Evolutionary conservation across 2,329 filamentous ascomycete genomes (phyloP), one percentile per base, ranked within the genome.

Genomic region (Cladosporium cucumerinum): DNA sequence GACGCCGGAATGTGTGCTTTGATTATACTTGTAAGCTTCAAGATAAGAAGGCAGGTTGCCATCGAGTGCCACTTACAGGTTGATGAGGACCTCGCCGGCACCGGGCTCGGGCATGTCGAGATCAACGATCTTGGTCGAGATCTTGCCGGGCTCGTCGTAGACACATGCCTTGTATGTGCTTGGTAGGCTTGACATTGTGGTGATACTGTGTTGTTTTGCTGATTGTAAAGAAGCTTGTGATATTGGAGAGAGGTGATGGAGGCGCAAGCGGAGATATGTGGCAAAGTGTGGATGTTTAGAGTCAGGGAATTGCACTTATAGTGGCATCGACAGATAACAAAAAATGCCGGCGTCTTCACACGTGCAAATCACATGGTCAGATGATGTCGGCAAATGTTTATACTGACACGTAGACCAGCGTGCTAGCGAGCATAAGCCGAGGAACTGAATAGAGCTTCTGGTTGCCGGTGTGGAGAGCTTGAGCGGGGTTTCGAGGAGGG

Each of bases 61-160:
- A 54, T 26, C 28, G 25, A n/a, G 32, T 36, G 25, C 60, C 28
- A 63, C 79, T 67, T 76, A 86, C 84, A 89, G 73, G 68, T 87
- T 86, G 68, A 89, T 81, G 62, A 89, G 75, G 5, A 89, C 85
- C 72, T 90, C 82, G 65, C 87, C 87, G 0, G 82, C 74, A 1
- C 85, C 86, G 3, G 87, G 87, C 73, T 88, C 85, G 2, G 87
- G 87, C 46, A 85, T 87, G 68, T 89, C 86, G 57, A 89, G 75
- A 66, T 86, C 85, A 65, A 85, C 83, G 55, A 89, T 77, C 74
- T 88, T 87, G 8, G 86, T 89, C 2, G 86, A 89, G 66, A 89
- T 82, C 3, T 80, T 82, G 57, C 87, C 87, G 0, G 87, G 87
- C 71, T 87, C 83, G 76, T 89, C 87, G 72, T 89, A 90, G 65